Conservation (phyloP, 371 early-diverging fungal species). For the Saksenaea vasiformis region DNA sequence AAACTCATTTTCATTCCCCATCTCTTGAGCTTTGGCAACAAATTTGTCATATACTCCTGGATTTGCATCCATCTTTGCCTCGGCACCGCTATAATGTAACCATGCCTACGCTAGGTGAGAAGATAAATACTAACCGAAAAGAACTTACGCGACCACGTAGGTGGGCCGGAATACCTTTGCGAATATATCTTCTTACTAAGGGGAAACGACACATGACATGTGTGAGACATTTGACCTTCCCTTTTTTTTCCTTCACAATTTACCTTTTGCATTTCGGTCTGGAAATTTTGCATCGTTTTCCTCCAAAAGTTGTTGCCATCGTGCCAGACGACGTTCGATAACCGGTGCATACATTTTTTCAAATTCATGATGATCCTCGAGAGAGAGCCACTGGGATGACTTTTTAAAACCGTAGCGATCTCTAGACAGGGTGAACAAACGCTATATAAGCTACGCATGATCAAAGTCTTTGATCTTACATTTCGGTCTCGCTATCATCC, state of each 20-base stretch:
- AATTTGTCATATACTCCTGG: conserved; percentile 60
- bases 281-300: conserved; percentile 52
- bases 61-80: conserved; percentile 57
- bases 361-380: conserved; percentile 50
- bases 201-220: not conserved
- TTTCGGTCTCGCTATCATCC: conserved; percentile 17
- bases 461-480: conserved; percentile 9
- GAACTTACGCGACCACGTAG: conserved; percentile 60
- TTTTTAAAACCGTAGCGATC: conserved; percentile 66
- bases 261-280: conserved; percentile 52
- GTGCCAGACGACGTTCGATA: conserved; percentile 48
- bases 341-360: conserved; percentile 51
- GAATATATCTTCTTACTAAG: conserved; percentile 69
- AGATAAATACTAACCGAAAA: not conserved
- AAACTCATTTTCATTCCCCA: conserved; percentile 55
- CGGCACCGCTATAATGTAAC: conserved; percentile 80
- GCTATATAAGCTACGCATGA: not conserved
- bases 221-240: not conserved
- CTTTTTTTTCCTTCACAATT: not conserved
- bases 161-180: conserved; percentile 76
- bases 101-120: conserved; percentile 53
- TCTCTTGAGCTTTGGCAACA: conserved; percentile 49
- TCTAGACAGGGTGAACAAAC: conserved; percentile 14
- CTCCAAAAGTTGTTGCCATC: conserved; percentile 57
- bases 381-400: conserved; percentile 52